These are phyloP conservation scores for Albugo laibachii DNA, from an alignment of 352 stramenopile genomes.

Conservation along the genomic window DNA sequence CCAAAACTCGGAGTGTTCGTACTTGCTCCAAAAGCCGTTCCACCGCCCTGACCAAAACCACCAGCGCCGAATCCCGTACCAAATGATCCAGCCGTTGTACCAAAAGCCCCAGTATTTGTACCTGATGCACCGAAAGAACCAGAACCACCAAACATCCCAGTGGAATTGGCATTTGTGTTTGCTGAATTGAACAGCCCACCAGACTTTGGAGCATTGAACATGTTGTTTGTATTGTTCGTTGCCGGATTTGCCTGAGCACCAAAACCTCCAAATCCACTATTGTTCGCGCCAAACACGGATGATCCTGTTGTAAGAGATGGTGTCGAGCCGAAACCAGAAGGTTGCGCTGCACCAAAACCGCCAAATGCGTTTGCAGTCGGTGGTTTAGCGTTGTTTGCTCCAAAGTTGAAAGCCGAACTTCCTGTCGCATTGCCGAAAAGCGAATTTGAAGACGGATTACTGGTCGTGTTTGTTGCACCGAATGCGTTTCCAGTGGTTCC, in stretches of 20 bases:
- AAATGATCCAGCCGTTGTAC: slow-evolving; percentile 7
- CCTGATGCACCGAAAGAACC: slow-evolving; percentile 3
- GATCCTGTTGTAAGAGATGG: slow-evolving; percentile 2
- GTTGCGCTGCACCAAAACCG: too few relatives aligned
- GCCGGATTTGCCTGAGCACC: slow-evolving; percentile 1
- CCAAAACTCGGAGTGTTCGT: neutral
- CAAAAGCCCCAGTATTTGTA: slow-evolving; percentile 20
- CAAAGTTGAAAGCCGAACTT: slow-evolving; percentile 21
- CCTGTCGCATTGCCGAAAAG: slow-evolving; percentile 16
- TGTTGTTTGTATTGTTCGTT: too few relatives aligned
- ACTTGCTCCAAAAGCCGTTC: neutral
- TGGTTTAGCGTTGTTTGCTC: slow-evolving; percentile 10
- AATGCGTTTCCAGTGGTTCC: slow-evolving; percentile 19
- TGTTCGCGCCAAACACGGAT: slow-evolving; percentile 13
- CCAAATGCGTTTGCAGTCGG: slow-evolving; percentile 5
- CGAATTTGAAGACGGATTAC: slow-evolving; percentile 8
- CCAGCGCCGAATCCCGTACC: neutral
- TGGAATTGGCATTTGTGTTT: too few relatives aligned
- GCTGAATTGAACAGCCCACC: too few relatives aligned
- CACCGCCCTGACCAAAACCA: slow-evolving; percentile 1
- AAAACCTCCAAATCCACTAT: slow-evolving; percentile 16
- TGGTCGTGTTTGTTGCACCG: slow-evolving; percentile 12
- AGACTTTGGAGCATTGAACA: too few relatives aligned
- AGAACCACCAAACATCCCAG: too few relatives aligned
- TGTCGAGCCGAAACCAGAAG: slow-evolving; percentile 19